A percentile compares a stretch with the other conserved stretches of the same genome.
These are phyloP conservation scores for Venturia nashicola DNA, from an alignment of 2,329 filamentous ascomycete species.

Conservation along the genomic window DNA sequence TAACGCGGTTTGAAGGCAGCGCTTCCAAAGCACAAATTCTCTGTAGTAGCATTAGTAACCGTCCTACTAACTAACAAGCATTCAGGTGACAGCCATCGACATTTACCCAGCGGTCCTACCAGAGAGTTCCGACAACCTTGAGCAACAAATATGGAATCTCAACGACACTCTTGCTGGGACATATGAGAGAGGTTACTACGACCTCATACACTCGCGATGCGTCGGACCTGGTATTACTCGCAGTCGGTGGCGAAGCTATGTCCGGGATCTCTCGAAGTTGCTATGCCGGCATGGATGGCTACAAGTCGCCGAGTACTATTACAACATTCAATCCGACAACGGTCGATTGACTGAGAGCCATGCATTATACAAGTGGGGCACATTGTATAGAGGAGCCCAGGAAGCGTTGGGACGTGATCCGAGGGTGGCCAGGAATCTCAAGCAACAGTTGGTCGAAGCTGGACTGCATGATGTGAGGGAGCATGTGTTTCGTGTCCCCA, in stretches of 20 bases:
- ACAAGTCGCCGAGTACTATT: slow-evolving; percentile 80
- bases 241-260: slow-evolving; percentile 61
- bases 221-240: slow-evolving; percentile 59
- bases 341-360: slow-evolving; percentile 52
- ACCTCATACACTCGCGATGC: slow-evolving; percentile 70
- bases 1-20: no score
- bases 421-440: slow-evolving; percentile 20
- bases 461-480: slow-evolving; percentile 21
- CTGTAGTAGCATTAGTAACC: background rate
- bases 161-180: slow-evolving; percentile 32
- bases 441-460: slow-evolving; percentile 19
- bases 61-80: background rate
- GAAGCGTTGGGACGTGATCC: slow-evolving; percentile 21
- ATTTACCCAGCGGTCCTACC: slow-evolving; percentile 22
- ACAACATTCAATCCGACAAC: slow-evolving; percentile 75
- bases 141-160: slow-evolving; percentile 23
- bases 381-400: slow-evolving; percentile 23
- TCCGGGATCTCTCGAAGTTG: slow-evolving; percentile 62
- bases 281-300: slow-evolving; percentile 70
- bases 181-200: slow-evolving; percentile 60
- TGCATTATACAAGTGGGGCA: slow-evolving; percentile 24
- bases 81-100: slow-evolving; percentile 25
- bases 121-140: slow-evolving; percentile 26
- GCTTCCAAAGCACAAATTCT: no score
- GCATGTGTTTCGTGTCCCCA: slow-evolving; percentile 20